Conservation (phyloP, 2,329 filamentous ascomycete genomes). For the Claviceps maximensis region DNA sequence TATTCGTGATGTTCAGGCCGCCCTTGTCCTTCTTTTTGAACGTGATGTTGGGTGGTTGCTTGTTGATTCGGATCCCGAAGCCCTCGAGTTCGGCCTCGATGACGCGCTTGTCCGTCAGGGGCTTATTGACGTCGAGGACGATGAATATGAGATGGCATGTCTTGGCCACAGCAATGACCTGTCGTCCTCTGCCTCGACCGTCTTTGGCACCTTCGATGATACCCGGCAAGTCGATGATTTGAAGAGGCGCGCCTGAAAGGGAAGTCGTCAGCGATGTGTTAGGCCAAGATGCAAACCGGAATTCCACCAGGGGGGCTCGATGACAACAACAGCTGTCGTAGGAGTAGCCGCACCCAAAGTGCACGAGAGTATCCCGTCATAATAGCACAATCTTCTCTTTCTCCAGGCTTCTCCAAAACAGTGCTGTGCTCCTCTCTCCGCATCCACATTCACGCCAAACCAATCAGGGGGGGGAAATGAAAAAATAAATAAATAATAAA, state of each 20-base stretch:
- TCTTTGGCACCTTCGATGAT: slow-evolving; percentile 99
- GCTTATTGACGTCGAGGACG: slow-evolving; percentile 96
- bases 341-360: no score
- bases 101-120: slow-evolving; percentile 87
- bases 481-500: background rate
- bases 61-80: slow-evolving; percentile 96
- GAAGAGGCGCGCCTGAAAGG: slow-evolving; percentile 66
- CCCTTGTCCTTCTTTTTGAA: slow-evolving; percentile 99
- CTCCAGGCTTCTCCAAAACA: no score
- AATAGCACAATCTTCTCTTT: no score
- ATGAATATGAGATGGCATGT: slow-evolving; percentile 99
- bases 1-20: slow-evolving; percentile 90
- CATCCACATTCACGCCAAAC: background rate
- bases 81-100: slow-evolving; percentile 94
- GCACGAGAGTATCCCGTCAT: no score
- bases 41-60: slow-evolving; percentile 92
- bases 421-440: background rate
- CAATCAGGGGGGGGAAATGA: background rate
- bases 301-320: no score
- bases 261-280: background rate
- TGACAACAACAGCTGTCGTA: no score
- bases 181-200: slow-evolving; percentile 89
- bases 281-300: no score
- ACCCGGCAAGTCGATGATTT: slow-evolving; percentile 96
- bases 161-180: slow-evolving; percentile 98